Percentiles rank a stretch among this genome's conserved stretches.
Conservation (phyloP, 306 rosid genomes). For the Oemleria cerasiformis region DNA sequence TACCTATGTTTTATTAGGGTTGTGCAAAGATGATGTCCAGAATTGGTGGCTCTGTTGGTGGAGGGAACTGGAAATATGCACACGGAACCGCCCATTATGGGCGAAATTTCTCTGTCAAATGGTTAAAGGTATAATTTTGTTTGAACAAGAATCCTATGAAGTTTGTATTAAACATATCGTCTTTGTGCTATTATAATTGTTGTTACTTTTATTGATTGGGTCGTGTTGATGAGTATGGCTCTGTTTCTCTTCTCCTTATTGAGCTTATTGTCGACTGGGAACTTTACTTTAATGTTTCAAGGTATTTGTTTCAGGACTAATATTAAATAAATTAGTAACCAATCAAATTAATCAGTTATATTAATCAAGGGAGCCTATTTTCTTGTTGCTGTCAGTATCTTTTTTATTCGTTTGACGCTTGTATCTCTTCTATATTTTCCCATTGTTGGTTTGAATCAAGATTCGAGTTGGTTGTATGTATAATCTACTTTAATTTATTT, state of each 20-base stretch:
- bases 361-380: not conserved
- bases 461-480: not conserved
- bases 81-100: constrained; percentile 99
- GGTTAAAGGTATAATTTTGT: constrained; percentile 70
- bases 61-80: constrained; percentile 99
- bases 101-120: constrained; percentile 87
- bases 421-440: not conserved
- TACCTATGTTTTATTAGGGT: constrained; percentile 56
- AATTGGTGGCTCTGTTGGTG: constrained; percentile 91
- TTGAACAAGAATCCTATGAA: not conserved
- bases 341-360: not conserved
- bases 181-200: not conserved
- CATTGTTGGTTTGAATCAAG: constrained; percentile 6
- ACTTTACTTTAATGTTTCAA: not conserved
- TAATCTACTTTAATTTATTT: not conserved
- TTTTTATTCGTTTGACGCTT: constrained; percentile 3
- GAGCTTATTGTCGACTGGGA: not conserved
- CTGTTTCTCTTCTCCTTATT: not conserved
- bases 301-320: not conserved
- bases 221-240: constrained; percentile 6
- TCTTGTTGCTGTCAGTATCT: not conserved
- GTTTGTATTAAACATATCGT: not conserved
- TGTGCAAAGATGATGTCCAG: constrained; percentile 99
- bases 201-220: not conserved
- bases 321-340: not conserved